Evolutionary conservation across 768 basidiomycete genomes (phyloP).

Genomic region (Lentinula guzmanii): DNA sequence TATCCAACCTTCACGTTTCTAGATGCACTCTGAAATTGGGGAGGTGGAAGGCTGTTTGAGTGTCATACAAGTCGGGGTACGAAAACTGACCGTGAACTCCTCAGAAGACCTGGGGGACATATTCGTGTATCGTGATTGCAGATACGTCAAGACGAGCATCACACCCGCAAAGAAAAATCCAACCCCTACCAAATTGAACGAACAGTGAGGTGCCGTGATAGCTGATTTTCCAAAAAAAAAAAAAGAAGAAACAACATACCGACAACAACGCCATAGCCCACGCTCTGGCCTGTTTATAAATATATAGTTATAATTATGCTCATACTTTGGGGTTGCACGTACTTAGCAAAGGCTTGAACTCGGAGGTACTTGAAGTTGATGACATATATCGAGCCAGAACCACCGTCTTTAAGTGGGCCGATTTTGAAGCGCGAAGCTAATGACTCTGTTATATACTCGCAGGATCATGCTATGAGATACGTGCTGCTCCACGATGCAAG

Average conservation of each 20-base stretch:
- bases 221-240: neutral
- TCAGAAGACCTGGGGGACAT: slow-evolving; percentile 41
- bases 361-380: slow-evolving; percentile 15
- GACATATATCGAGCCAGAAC: neutral
- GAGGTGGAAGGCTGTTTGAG: neutral
- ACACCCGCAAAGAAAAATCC: slow-evolving; percentile 45
- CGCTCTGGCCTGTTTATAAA: slow-evolving; percentile 27
- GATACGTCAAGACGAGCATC: slow-evolving; percentile 37
- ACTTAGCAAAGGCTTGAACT: slow-evolving; percentile 36
- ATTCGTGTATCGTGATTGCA: slow-evolving; percentile 41
- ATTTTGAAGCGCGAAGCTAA: neutral
- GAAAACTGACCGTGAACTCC: slow-evolving; percentile 35
- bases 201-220: neutral
- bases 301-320: neutral
- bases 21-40: slow-evolving; percentile 30
- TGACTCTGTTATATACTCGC: neutral
- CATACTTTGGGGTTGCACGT: slow-evolving; percentile 1
- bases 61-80: neutral
- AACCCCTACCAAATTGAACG: slow-evolving; percentile 25
- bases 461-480: neutral
- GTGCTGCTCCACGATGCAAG: neutral
- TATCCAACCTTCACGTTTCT: slow-evolving; percentile 34
- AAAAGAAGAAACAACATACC: slow-evolving; percentile 19
- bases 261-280: slow-evolving; percentile 45
- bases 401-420: neutral